Evolutionary conservation across 2,329 filamentous ascomycete species (phyloP).

Genomic region (Paecilomyces sp.): DNA sequence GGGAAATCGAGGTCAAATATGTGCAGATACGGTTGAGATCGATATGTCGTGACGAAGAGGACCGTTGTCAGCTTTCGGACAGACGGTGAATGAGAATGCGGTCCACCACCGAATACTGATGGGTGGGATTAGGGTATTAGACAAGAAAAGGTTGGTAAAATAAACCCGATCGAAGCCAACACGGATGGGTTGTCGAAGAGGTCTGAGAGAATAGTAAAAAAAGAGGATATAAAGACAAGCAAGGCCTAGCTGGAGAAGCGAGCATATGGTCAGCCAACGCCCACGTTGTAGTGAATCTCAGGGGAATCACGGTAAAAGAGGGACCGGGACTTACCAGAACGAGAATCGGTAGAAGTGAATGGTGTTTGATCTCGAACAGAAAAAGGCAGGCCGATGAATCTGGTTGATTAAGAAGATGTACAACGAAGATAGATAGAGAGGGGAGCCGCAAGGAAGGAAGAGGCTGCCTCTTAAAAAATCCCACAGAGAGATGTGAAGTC

Average conservation of each 20-base stretch:
- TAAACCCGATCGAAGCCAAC: not conserved
- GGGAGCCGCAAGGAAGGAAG: not conserved
- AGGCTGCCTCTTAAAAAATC: not conserved
- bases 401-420: slow-evolving; percentile 6
- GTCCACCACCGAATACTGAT: not conserved
- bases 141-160: not conserved
- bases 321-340: not conserved
- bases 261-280: not conserved
- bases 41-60: not conserved
- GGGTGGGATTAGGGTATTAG: not conserved
- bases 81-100: not conserved
- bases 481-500: not conserved
- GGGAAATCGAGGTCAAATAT: slow-evolving; percentile 12
- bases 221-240: slow-evolving; percentile 2
- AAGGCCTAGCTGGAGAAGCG: not conserved
- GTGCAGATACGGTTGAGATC: slow-evolving; percentile 7
- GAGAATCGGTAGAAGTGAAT: slow-evolving; percentile 1
- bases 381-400: not conserved
- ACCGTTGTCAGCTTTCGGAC: not conserved
- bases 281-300: not conserved
- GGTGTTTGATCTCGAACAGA: not conserved
- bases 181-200: not conserved
- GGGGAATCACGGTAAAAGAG: not conserved
- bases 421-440: slow-evolving; percentile 8
- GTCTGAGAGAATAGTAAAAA: slow-evolving; percentile 5